Evolutionary conservation across 257 asterid species (phyloP).

Genomic region (Salvia miltiorrhiza): DNA sequence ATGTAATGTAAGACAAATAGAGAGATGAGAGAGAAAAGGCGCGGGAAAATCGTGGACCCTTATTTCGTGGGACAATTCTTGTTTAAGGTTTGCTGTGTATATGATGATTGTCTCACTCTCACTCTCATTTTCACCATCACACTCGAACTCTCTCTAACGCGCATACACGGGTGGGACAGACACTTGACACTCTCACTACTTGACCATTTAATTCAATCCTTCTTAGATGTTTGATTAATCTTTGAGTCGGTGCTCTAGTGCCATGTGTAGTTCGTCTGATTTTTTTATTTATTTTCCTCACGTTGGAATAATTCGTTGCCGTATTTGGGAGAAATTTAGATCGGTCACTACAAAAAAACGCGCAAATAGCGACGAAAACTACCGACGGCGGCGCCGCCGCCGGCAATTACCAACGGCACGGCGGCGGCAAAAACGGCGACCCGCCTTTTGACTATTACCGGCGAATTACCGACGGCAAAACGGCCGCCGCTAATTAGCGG

Average conservation of each 20-base stretch:
- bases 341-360: too few species aligned
- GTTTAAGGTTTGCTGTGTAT: constrained; percentile 16
- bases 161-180: background rate
- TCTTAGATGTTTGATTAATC: background rate
- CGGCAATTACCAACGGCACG: too few species aligned
- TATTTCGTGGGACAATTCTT: background rate
- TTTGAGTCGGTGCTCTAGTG: background rate
- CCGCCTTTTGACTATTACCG: too few species aligned
- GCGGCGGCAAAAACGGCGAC: too few species aligned
- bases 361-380: too few species aligned
- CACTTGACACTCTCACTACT: background rate
- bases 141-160: background rate
- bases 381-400: too few species aligned
- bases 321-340: background rate
- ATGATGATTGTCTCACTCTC: background rate
- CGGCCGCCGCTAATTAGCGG: too few species aligned
- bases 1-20: background rate
- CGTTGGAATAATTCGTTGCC: background rate
- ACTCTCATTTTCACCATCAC: too few species aligned
- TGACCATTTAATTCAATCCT: background rate
- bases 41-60: constrained; percentile 49
- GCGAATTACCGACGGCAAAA: too few species aligned
- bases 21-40: constrained; percentile 22
- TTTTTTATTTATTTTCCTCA: background rate
- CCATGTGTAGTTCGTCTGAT: background rate